Evolutionary conservation across 2,329 filamentous ascomycete genomes (phyloP).

Genomic region (Apiospora saccharicola): DNA sequence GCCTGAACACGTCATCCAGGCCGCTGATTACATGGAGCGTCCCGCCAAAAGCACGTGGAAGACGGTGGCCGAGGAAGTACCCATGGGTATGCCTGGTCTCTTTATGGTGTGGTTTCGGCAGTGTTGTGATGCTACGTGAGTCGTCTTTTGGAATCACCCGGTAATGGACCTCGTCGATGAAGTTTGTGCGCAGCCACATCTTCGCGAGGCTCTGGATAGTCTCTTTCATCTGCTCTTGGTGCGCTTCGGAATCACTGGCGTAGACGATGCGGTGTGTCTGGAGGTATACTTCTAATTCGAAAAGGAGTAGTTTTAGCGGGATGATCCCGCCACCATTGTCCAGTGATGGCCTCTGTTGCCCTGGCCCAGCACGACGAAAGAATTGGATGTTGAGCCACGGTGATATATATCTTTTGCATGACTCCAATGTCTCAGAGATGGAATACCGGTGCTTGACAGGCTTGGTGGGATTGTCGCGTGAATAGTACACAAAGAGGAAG

Average conservation of each 20-base stretch:
- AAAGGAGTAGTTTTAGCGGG: neutral
- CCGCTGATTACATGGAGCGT: neutral
- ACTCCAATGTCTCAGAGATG: neutral
- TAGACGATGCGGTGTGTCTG: neutral
- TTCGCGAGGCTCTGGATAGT: neutral
- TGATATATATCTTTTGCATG: neutral
- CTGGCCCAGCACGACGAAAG: neutral
- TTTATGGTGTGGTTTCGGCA: neutral
- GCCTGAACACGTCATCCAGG: neutral
- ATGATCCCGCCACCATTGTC: neutral
- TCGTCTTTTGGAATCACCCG: neutral
- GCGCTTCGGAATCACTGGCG: neutral
- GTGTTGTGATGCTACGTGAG: neutral
- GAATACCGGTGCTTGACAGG: neutral
- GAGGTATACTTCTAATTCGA: conserved; percentile 7
- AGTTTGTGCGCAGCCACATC: conserved; percentile 14
- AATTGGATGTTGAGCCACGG: neutral
- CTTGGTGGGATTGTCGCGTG: neutral
- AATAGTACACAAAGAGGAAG: conserved; percentile 19
- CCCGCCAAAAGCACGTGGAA: neutral
- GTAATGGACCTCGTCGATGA: conserved; percentile 1
- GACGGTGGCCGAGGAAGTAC: neutral
- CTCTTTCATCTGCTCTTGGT: conserved; percentile 18
- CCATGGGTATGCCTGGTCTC: neutral
- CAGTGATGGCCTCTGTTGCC: neutral